Evolutionary conservation across 768 basidiomycete genomes (phyloP).

Genomic region (Lactarius deliciosus): DNA sequence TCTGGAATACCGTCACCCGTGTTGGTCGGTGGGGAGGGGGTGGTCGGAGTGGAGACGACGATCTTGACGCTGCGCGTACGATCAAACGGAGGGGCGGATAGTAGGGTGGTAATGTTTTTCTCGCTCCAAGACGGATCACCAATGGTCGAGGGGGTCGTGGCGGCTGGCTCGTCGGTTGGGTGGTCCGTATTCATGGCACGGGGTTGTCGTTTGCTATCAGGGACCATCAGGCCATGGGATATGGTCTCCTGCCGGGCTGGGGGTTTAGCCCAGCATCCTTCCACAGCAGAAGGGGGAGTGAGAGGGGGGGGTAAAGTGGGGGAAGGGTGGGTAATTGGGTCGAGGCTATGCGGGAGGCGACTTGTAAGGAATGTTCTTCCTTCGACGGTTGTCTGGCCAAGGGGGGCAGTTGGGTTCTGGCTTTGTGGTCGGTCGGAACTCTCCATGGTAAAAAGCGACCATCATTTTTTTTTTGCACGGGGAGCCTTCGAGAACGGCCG

Average conservation of each 20-base stretch:
- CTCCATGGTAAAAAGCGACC: slow-evolving; percentile 5
- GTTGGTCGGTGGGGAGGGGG: neutral
- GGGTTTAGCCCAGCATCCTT: neutral
- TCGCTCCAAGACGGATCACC: neutral
- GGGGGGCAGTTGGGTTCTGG: neutral
- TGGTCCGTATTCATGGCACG: neutral
- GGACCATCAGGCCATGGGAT: neutral
- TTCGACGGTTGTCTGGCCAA: neutral
- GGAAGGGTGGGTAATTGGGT: neutral
- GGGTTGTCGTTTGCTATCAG: neutral
- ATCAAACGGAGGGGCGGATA: neutral
- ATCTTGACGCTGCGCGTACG: neutral
- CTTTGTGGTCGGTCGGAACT: neutral
- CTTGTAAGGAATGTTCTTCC: neutral
- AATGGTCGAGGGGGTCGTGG: neutral
- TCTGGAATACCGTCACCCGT: neutral
- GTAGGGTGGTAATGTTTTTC: neutral
- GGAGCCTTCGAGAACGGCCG: slow-evolving; percentile 15
- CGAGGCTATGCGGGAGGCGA: neutral
- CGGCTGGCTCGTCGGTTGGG: neutral
- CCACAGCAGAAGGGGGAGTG: neutral
- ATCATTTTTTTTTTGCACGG: neutral
- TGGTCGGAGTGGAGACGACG: neutral
- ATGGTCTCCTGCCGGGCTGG: neutral
- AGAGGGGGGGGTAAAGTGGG: neutral